Evolutionary conservation across 176 grass and related monocot species (phyloP), one percentile per base, ranked within the genome.

Genomic region (Echinochloa phyllopogon): DNA sequence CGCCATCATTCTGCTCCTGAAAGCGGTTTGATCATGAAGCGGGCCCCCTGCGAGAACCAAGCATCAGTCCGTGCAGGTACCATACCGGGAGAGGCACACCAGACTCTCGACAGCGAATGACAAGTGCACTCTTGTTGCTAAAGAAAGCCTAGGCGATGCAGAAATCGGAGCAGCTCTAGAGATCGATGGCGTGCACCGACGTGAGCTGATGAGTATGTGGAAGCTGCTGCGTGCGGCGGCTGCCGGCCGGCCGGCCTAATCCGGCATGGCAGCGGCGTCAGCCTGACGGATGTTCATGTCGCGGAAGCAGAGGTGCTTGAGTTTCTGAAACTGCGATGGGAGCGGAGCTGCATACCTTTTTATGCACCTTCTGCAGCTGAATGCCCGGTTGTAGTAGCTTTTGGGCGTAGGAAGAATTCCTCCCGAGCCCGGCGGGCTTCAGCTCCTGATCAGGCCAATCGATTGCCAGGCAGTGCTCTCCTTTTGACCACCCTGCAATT

Each of bases 1-100:
- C 82, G 53, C 80, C 74, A 87, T 90, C 74, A 90, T 90, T 73
- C 74, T 87, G 84, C 40, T 51, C 74, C 84, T 68, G 33, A 83
- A 90, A 86, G 78, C 18, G 27, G n/a, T 55, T 55, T 41, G 57
- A 56, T 82, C 77, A 55, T 16, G 44, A 45, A 55, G 44, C 55
- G 49, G 75, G 74, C 73, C n/a, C n/a, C n/a, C 69, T 78, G 73
- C 53, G 12, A 25, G 8, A 73, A 5, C 59, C 33, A 25, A 51
- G 40, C 61, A n/a, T 6, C 16, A 45, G 45, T 40, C 27, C 21
- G 52, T 38, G 77, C 63, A 64, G 74, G 44, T 29, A 8, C 13
- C 21, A 16, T 11, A 6, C 27, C 11, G 20, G 2, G 10, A 41
- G 36, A 17, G 50, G 29, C 23, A 43, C 36, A 56, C 72, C 29